These are phyloP conservation scores for Avena eriantha DNA, from an alignment of 176 grass and related monocot genomes.

Conservation along the genomic window DNA sequence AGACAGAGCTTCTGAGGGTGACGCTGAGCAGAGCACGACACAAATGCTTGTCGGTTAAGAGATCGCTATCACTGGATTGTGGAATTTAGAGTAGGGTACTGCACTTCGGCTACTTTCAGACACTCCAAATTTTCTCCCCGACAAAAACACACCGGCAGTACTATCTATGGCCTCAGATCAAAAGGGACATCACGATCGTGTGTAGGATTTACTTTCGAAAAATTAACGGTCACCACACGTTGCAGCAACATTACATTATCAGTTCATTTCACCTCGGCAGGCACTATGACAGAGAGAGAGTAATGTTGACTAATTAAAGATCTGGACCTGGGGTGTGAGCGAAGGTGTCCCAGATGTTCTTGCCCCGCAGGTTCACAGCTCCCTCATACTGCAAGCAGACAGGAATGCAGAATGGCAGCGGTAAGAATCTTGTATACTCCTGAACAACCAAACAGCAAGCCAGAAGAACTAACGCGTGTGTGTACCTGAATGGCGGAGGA, in stretches of 20 bases:
- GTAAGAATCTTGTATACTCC: neutral
- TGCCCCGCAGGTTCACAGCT: slow-evolving; percentile 46
- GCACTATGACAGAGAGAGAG: neutral
- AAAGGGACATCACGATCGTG: too few relatives aligned
- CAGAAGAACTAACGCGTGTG: neutral
- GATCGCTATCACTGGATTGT: neutral
- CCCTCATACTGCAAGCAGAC: slow-evolving; percentile 57
- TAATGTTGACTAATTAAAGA: neutral
- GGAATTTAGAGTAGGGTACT: neutral
- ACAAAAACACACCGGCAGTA: too few relatives aligned
- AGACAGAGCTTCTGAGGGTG: neutral
- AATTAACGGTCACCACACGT: too few relatives aligned
- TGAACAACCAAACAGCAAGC: neutral
- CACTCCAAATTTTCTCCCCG: too few relatives aligned
- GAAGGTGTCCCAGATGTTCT: slow-evolving; percentile 71
- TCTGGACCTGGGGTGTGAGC: slow-evolving; percentile 50
- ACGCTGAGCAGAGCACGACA: neutral
- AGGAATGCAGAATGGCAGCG: neutral
- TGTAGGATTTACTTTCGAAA: too few relatives aligned
- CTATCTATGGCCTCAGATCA: too few relatives aligned
- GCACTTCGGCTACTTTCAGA: neutral
- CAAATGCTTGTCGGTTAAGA: neutral
- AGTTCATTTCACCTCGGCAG: neutral
- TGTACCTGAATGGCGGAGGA: slow-evolving; percentile 58
- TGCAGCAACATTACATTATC: neutral